Conservation (phyloP, 371 early-diverging fungal genomes). For the Zychaea mexicana region DNA sequence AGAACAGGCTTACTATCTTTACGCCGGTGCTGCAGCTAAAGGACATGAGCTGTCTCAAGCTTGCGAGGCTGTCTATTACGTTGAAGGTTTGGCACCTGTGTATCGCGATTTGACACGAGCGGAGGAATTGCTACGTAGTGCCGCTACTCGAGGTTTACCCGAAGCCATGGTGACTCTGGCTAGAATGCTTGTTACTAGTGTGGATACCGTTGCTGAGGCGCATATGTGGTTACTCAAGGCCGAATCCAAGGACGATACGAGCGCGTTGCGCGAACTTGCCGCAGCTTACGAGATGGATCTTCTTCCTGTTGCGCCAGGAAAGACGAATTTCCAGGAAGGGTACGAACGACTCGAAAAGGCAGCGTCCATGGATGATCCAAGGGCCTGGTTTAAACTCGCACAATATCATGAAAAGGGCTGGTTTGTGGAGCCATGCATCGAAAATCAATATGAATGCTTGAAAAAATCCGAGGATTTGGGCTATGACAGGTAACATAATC, state of each 20-base stretch:
- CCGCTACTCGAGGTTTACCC: slow-evolving; percentile 35
- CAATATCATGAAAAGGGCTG: slow-evolving; percentile 13
- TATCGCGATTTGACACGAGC: slow-evolving; percentile 31
- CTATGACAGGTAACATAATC: slow-evolving; percentile 29
- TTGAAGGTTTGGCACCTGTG: slow-evolving; percentile 39
- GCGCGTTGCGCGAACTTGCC: slow-evolving; percentile 13
- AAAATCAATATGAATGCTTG: slow-evolving; percentile 27
- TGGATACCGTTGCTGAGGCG: neutral
- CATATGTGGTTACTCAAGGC: slow-evolving; percentile 3
- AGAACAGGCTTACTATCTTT: slow-evolving; percentile 51
- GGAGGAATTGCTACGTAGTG: slow-evolving; percentile 29
- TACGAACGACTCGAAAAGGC: slow-evolving; percentile 14
- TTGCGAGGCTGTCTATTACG: slow-evolving; percentile 46
- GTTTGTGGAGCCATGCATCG: slow-evolving; percentile 4
- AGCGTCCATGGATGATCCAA: slow-evolving; percentile 5
- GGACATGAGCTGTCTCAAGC: slow-evolving; percentile 45
- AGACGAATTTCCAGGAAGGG: slow-evolving; percentile 4
- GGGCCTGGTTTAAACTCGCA: slow-evolving; percentile 12
- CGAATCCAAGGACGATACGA: neutral
- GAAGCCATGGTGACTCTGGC: slow-evolving; percentile 41
- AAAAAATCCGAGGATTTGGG: slow-evolving; percentile 24
- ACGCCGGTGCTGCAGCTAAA: slow-evolving; percentile 45
- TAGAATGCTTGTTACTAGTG: slow-evolving; percentile 12
- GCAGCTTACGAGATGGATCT: neutral
- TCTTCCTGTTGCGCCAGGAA: neutral